Conservation (phyloP, 768 basidiomycete genomes). For the Lentinula raphanica region DNA sequence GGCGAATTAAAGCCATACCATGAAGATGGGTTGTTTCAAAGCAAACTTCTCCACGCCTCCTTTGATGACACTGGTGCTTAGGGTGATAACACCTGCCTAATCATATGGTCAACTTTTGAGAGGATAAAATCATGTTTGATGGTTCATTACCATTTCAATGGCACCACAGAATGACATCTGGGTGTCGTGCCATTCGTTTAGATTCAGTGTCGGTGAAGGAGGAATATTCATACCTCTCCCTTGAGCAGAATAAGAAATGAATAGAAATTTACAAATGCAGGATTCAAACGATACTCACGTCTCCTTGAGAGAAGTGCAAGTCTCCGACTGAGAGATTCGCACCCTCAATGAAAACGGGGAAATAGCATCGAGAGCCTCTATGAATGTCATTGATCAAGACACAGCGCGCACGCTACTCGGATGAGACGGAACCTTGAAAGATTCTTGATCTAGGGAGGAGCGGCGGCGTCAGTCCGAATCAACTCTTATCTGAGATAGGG, state of each 20-base stretch:
- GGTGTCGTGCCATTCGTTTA: background rate
- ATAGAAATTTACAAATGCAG: background rate
- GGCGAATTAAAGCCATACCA: background rate
- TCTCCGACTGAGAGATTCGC: conserved; percentile 78
- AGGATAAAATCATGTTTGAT: background rate
- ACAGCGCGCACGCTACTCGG: too few relatives aligned
- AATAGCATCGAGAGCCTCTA: conserved; percentile 66
- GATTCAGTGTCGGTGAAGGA: background rate
- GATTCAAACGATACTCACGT: conserved; percentile 36
- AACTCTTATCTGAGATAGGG: background rate
- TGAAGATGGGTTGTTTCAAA: conserved; percentile 68
- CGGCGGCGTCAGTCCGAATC: too few relatives aligned
- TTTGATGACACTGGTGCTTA: conserved; percentile 69
- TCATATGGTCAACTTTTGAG: background rate
- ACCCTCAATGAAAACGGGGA: conserved; percentile 73
- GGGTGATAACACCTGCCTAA: conserved; percentile 67
- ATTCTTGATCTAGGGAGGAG: conserved; percentile 57
- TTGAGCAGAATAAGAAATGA: conserved; percentile 16
- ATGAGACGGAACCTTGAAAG: conserved; percentile 42
- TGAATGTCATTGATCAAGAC: background rate
- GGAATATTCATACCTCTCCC: conserved; percentile 45
- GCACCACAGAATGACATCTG: conserved; percentile 73
- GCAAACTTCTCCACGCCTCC: conserved; percentile 70
- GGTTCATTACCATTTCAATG: conserved; percentile 58
- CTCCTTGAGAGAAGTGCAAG: conserved; percentile 76